Evolutionary conservation across 768 basidiomycete genomes (phyloP).

Genomic region (Termitomyces sp.): DNA sequence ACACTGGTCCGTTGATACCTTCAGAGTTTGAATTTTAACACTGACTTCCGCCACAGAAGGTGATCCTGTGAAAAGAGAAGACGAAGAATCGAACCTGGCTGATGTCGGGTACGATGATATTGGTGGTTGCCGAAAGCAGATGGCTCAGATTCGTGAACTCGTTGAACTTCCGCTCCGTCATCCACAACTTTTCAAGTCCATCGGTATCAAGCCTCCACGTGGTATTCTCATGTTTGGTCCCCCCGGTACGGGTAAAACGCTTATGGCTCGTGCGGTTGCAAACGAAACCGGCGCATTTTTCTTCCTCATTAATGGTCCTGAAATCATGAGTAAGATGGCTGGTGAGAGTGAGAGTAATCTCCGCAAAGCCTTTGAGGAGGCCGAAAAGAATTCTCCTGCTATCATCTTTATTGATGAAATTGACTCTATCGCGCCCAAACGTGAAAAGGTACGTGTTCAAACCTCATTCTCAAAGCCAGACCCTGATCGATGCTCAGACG

Average conservation of each 20-base stretch:
- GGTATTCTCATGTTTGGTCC: slow-evolving; percentile 99
- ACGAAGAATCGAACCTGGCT: slow-evolving; percentile 93
- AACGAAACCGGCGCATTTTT: slow-evolving; percentile 99
- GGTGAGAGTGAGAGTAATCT: slow-evolving; percentile 97
- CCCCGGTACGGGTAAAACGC: slow-evolving; percentile 98
- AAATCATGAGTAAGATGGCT: slow-evolving; percentile 99
- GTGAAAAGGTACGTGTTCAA: slow-evolving; percentile 76
- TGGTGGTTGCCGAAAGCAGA: slow-evolving; percentile 98
- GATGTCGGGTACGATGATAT: slow-evolving; percentile 99
- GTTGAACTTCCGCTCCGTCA: slow-evolving; percentile 97
- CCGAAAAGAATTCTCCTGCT: slow-evolving; percentile 98
- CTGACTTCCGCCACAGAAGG: slow-evolving; percentile 57
- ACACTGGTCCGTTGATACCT: slow-evolving; percentile 52
- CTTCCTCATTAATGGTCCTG: slow-evolving; percentile 99
- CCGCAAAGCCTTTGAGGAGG: slow-evolving; percentile 98
- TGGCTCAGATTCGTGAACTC: slow-evolving; percentile 99
- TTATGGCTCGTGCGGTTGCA: slow-evolving; percentile 99
- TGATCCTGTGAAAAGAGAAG: slow-evolving; percentile 97
- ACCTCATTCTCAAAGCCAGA: background rate
- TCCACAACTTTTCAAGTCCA: slow-evolving; percentile 99
- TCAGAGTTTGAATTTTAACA: slow-evolving; percentile 2
- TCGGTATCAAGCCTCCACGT: slow-evolving; percentile 99
- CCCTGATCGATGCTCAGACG: slow-evolving; percentile 47
- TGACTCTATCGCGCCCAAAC: slow-evolving; percentile 98
- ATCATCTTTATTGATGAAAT: slow-evolving; percentile 99